phyloP scores from a whole-genome alignment of 2,329 filamentous ascomycete genomes.

The Alternaria arborescens region DNA sequence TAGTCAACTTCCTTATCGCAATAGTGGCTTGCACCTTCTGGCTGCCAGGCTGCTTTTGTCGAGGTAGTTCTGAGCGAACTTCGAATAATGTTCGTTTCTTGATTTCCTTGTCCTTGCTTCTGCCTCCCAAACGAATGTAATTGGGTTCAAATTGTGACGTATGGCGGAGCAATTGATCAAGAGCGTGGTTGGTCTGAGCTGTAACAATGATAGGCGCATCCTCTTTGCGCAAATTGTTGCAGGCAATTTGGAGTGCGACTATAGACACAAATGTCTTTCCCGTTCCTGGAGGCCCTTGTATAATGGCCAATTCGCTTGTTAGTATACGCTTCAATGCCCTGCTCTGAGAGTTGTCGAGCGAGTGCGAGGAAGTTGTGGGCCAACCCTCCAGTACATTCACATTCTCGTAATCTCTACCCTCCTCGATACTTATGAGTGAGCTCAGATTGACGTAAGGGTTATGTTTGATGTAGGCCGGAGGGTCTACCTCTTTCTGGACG shows the following conservation, averaged over 20 bases:
- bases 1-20: slow-evolving; percentile 51
- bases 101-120: slow-evolving; percentile 72
- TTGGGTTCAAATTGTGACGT: slow-evolving; percentile 68
- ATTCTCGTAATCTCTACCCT: slow-evolving; percentile 53
- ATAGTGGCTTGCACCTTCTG: slow-evolving; percentile 51
- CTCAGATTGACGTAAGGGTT: slow-evolving; percentile 62
- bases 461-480: slow-evolving; percentile 63
- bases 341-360: slow-evolving; percentile 76
- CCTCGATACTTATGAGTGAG: slow-evolving; percentile 52
- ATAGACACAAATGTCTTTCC: slow-evolving; percentile 87
- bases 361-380: slow-evolving; percentile 57
- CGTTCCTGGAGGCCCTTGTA: slow-evolving; percentile 84
- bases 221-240: slow-evolving; percentile 63
- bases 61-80: slow-evolving; percentile 54
- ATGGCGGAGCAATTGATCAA: slow-evolving; percentile 80
- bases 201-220: slow-evolving; percentile 78
- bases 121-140: slow-evolving; percentile 73
- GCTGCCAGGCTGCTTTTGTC: slow-evolving; percentile 47
- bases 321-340: slow-evolving; percentile 74
- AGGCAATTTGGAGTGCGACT: slow-evolving; percentile 70
- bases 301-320: slow-evolving; percentile 74
- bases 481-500: slow-evolving; percentile 55
- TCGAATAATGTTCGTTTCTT: slow-evolving; percentile 72
- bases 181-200: slow-evolving; percentile 88
- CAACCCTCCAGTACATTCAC: slow-evolving; percentile 65